Evolutionary conservation across 179 eudicot genomes (phyloP), one percentile per base, ranked within the genome.

Genomic region (Beta lomatogona): DNA sequence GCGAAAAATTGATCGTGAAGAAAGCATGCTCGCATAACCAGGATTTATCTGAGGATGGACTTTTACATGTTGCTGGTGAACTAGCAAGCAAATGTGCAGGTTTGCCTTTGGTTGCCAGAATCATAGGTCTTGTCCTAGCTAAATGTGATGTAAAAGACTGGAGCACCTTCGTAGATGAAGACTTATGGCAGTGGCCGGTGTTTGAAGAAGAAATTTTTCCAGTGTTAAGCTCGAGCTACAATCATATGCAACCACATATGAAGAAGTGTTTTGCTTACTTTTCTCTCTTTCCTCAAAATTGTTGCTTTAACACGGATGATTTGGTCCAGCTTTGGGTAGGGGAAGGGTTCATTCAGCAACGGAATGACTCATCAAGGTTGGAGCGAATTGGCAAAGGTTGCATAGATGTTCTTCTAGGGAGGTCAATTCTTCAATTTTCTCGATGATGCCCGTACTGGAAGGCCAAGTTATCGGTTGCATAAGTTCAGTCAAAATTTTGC

Each of bases 61-160:
- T 25, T 22, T 53, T 28, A 59, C 0, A 11, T 71, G 46, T 7
- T 22, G 22, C 31, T 6, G 69, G 15, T 28, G 48, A 6, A 11
- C 45, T 80, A 25, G 69, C 77, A 22, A 72, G 10, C 11, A 72
- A 71, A 14, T 80, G 52, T 25, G 45, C 36, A 45, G 82, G 77
- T 21, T 61, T 80, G 50, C 82, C 82, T 4, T 48, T 54, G 46
- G 71, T 72, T 60, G 77, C 82, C 9, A 80, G 13, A 4, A 21
- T 72, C 31, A 18, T 48, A 8, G 71, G 76, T 46, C 25, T 44
- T 2, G 11, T 52, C 5, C 10, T 76, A n/a, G 67, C 14, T 16
- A 71, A 68, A 28, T 46, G 25, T 16, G 10, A 6, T 6, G 18
- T 7, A 68, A 18, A 71, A 15, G 9, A 59, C 0, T 50, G 58